Base-by-base conservation (phyloP, 805 yeast species). In the Dipodascus albidus region DNA sequence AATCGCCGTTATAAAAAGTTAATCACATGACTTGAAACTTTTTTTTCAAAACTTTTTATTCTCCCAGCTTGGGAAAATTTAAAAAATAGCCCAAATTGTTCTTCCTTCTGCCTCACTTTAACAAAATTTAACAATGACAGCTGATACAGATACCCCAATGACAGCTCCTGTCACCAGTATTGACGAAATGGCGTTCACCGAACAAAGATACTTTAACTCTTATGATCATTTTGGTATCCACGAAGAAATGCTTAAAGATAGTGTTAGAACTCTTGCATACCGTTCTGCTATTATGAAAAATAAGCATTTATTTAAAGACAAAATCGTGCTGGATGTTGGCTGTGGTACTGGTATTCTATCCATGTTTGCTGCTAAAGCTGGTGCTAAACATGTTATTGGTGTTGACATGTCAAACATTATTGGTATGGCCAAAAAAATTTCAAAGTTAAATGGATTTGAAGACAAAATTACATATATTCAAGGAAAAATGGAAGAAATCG, bases 281-380 rank as follows among this genome's bases (percentile, higher is more conserved):
- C 77, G 98, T 64, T 84, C 85, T 58, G 96, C 97, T 53, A 93
- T 93, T 69, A 81, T 81, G 73, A 88, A 87, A 69, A 93, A 93
- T 75, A 83, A 83, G 63, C 85, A 84, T 60, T 72, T 88, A 53
- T 91, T 93, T 76, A 88, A 89, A 68, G 97, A 82, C 70, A 93
- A 93, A 74, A 72, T 91, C 57, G 99, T 93, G 4, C 75, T 93
- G 54, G 99, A 93, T 71, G 99, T 93, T 54, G 99, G 99, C 50
- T 95, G 99, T 70, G 99, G 99, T 61, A 93, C 99, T 20, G 99
- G 99, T 61, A 89, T 93, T 60, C 73, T 93, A 58, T 90, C 97
- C 23, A 87, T 93, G 96, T 93, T 93, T 75, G 98, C 98, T 17
- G 96, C 91, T 51, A 84, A 83, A 66, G 95, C 97, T n/a, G 99